Evolutionary conservation across 495 filamentous ascomycete species (phyloP).

Genomic region (Hypoxylon lenormandii): DNA sequence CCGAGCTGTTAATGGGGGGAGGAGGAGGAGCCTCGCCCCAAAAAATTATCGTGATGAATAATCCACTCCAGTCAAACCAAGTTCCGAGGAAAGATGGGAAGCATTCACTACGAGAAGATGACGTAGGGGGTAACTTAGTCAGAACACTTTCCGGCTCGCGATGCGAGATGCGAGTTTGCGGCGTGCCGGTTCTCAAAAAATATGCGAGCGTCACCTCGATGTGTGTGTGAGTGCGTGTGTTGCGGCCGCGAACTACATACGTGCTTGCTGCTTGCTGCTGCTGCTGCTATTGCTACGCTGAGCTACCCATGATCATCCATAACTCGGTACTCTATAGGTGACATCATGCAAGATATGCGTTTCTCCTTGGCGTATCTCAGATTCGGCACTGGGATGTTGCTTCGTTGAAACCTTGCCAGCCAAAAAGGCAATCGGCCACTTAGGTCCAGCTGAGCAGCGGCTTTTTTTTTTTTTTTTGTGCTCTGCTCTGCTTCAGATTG

Average conservation of each 20-base stretch:
- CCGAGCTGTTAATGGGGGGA: constrained; percentile 12
- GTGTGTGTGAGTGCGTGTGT: too few relatives aligned
- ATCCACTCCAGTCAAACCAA: constrained; percentile 3
- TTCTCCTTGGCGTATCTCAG: constrained; percentile 41
- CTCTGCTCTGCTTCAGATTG: constrained; percentile 44
- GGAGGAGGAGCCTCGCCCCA: constrained; percentile 1
- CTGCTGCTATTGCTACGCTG: constrained; percentile 1
- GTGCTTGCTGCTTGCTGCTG: constrained; percentile 16
- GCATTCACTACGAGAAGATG: constrained; percentile 7
- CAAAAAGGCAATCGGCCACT: background rate
- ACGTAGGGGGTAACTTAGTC: constrained; percentile 21
- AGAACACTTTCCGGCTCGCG: too few relatives aligned
- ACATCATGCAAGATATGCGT: constrained; percentile 42
- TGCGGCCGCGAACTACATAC: constrained; percentile 22
- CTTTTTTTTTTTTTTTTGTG: background rate
- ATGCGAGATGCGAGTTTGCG: too few relatives aligned
- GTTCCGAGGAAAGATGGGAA: background rate
- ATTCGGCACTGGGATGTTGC: constrained; percentile 43
- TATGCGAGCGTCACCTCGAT: background rate
- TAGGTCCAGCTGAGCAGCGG: constrained; percentile 18
- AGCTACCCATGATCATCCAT: background rate
- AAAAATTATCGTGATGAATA: constrained; percentile 9
- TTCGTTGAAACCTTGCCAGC: constrained; percentile 39
- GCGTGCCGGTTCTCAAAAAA: constrained; percentile 1
- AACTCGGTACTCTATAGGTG: constrained; percentile 25